A percentile compares a stretch with the other conserved stretches of the same genome.
Conservation (phyloP, 257 asterid species). For the Solanum pimpinellifolium region DNA sequence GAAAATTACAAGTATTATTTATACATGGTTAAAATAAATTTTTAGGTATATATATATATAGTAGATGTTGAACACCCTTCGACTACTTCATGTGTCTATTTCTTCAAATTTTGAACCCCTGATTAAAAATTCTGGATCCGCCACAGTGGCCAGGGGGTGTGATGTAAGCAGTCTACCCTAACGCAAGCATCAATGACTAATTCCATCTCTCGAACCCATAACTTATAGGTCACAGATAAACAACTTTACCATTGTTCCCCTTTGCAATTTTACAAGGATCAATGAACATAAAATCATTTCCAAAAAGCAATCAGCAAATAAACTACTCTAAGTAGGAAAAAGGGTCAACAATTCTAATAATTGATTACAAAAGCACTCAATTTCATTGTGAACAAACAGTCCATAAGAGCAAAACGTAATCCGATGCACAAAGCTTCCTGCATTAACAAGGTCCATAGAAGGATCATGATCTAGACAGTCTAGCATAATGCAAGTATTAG, state of each 20-base stretch:
- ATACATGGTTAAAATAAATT: too few relatives aligned
- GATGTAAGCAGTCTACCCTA: neutral
- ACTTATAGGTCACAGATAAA: neutral
- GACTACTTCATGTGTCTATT: too few relatives aligned
- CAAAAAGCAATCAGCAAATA: neutral
- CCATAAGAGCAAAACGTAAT: neutral
- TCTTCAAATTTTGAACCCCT: too few relatives aligned
- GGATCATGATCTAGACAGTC: neutral
- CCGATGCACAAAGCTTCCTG: neutral
- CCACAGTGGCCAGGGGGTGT: neutral
- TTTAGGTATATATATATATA: too few relatives aligned
- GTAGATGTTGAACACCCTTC: too few relatives aligned
- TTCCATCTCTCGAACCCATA: neutral
- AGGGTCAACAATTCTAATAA: neutral
- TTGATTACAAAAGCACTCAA: neutral
- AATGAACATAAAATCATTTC: neutral
- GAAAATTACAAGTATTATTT: too few relatives aligned
- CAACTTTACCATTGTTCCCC: neutral
- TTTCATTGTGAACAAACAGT: neutral
- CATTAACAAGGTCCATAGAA: neutral
- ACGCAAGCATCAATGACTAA: neutral
- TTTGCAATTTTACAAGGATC: neutral
- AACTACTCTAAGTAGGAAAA: neutral
- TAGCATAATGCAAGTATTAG: neutral
- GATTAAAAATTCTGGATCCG: too few relatives aligned